Conservation (phyloP, 2,329 filamentous ascomycete species). For the Microascus cirrosus region DNA sequence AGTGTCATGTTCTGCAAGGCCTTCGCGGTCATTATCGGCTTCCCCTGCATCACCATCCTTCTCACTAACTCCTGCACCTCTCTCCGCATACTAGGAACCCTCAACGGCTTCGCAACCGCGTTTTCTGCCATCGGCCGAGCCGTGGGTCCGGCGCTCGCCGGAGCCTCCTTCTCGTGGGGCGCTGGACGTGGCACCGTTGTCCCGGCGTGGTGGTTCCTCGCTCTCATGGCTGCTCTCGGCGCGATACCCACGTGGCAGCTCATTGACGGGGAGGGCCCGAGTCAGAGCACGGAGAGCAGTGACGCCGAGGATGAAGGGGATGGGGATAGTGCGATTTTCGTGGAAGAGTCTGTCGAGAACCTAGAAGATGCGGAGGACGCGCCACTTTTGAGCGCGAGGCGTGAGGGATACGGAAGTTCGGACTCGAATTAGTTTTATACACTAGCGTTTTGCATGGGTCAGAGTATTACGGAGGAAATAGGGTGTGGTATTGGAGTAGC, state of each 20-base stretch:
- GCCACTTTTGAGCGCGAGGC: conserved; percentile 2
- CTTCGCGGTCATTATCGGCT: conserved; percentile 68
- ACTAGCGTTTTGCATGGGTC: neutral
- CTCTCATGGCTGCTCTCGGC: conserved; percentile 49
- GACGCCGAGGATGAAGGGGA: conserved; percentile 22
- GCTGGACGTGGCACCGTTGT: conserved; percentile 66
- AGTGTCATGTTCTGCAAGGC: conserved; percentile 63
- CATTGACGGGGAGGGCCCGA: conserved; percentile 61
- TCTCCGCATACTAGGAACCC: conserved; percentile 66
- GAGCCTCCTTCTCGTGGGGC: conserved; percentile 64
- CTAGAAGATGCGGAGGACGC: neutral
- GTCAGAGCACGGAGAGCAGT: conserved; percentile 16
- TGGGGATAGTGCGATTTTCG: conserved; percentile 1
- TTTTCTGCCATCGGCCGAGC: conserved; percentile 73
- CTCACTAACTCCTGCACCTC: conserved; percentile 78
- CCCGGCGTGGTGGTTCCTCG: conserved; percentile 72
- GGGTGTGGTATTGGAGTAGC: neutral
- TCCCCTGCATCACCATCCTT: conserved; percentile 82
- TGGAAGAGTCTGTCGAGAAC: neutral
- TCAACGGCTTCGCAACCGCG: conserved; percentile 84
- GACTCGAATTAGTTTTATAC: neutral
- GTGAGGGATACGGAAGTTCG: neutral
- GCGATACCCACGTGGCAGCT: conserved; percentile 65
- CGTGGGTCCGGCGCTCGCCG: conserved; percentile 63
- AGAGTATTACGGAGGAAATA: neutral